Percentiles rank a stretch among this genome's conserved stretches.
phyloP scores from a whole-genome alignment of 78 protist species.

The Reticulomyxa filosa region DNA sequence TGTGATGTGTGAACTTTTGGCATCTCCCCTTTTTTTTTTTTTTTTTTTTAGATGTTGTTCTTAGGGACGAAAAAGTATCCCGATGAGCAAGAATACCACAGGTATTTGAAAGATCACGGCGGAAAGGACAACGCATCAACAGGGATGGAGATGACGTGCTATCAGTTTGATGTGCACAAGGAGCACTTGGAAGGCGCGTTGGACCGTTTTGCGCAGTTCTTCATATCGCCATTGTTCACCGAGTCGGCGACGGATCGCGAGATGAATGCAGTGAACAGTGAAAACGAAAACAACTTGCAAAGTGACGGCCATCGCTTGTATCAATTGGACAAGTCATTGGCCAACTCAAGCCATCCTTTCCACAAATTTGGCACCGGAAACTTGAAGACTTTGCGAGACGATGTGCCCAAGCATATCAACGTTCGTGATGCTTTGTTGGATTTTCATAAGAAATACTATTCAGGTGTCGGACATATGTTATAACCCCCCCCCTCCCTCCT shows the following conservation, averaged over 20 bases:
- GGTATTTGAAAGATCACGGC: constrained; percentile 22
- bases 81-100: constrained; percentile 26
- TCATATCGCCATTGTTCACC: constrained; percentile 39
- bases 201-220: constrained; percentile 41
- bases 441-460: constrained; percentile 24
- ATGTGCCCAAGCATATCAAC: constrained; percentile 23
- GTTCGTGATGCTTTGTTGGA: constrained; percentile 22
- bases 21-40: no score
- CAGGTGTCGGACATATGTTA: no score
- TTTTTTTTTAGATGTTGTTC: constrained; percentile 63
- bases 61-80: constrained; percentile 46
- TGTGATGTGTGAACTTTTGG: no score
- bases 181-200: constrained; percentile 17
- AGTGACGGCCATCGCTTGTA: constrained; percentile 27
- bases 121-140: constrained; percentile 60
- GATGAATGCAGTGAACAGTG: constrained; percentile 21
- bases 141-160: neutral
- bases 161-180: neutral
- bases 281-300: constrained; percentile 19
- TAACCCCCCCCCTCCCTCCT: no score
- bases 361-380: constrained; percentile 41
- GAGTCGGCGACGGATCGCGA: constrained; percentile 30
- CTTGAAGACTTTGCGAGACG: constrained; percentile 22
- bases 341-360: constrained; percentile 30
- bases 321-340: constrained; percentile 19